Conservation (phyloP, 2,329 filamentous ascomycete species). For the Hypoxylon sp. region DNA sequence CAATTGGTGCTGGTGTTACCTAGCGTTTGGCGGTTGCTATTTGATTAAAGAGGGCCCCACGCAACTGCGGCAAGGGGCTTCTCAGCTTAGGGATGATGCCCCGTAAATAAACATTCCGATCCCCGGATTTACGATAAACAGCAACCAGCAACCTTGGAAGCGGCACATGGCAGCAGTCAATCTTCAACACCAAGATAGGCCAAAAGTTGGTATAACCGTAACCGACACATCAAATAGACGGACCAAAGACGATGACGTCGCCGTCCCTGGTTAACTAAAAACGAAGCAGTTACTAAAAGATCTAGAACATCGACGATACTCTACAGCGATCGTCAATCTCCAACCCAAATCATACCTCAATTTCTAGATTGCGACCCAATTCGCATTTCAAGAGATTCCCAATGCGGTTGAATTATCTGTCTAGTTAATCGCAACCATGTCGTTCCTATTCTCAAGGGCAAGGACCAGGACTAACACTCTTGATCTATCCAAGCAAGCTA, state of each 20-base stretch:
- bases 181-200: constrained; percentile 31
- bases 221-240: constrained; percentile 11
- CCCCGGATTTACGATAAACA: constrained; percentile 47
- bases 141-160: constrained; percentile 40
- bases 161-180: constrained; percentile 37
- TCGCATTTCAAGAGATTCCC: constrained; percentile 5
- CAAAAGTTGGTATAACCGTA: constrained; percentile 29
- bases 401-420: constrained; percentile 23
- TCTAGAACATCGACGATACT: constrained; percentile 2
- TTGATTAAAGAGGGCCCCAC: constrained; percentile 22
- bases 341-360: constrained; percentile 19
- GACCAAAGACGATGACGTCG: constrained; percentile 20
- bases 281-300: background rate
- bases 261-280: constrained; percentile 30
- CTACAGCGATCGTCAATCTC: constrained; percentile 15
- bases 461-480: constrained; percentile 65
- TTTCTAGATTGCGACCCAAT: constrained; percentile 12
- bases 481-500: constrained; percentile 70
- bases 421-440: constrained; percentile 58
- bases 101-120: constrained; percentile 53
- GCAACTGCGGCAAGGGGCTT: constrained; percentile 13
- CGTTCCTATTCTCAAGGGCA: constrained; percentile 70
- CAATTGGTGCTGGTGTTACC: no score
- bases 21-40: background rate
- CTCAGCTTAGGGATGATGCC: constrained; percentile 35